Evolutionary conservation across 2,329 filamentous ascomycete species (phyloP).

Genomic region (Colletotrichum tropicicola): DNA sequence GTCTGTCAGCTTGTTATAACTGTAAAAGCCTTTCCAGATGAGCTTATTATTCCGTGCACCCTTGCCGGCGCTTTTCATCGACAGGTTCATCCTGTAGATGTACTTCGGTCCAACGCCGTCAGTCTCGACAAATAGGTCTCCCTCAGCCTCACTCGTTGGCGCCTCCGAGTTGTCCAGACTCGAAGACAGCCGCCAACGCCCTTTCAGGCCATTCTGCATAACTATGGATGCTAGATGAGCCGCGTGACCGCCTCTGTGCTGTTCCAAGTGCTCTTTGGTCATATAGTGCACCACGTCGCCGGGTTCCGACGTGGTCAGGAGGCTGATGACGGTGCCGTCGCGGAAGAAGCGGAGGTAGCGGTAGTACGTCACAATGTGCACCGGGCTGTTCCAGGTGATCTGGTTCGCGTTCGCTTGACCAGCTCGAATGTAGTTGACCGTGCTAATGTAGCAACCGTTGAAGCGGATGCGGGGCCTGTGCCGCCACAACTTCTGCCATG

Average conservation of each 20-base stretch:
- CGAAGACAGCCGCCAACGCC: conserved; percentile 52
- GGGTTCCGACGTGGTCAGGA: conserved; percentile 84
- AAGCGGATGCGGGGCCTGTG: conserved; percentile 87
- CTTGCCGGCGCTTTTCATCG: conserved; percentile 70
- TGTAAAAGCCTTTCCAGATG: conserved; percentile 89
- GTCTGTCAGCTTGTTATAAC: conserved; percentile 87
- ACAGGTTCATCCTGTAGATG: conserved; percentile 83
- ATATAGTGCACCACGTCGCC: conserved; percentile 88
- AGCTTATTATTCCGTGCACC: conserved; percentile 85
- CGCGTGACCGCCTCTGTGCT: conserved; percentile 43
- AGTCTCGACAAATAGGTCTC: conserved; percentile 84
- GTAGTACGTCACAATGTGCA: conserved; percentile 98
- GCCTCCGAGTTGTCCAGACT: conserved; percentile 41
- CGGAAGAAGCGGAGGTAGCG: conserved; percentile 94
- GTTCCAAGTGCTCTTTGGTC: conserved; percentile 73
- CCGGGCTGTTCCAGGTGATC: conserved; percentile 80
- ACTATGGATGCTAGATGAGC: conserved; percentile 55
- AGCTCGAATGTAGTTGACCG: conserved; percentile 91
- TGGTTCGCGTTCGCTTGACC: conserved; percentile 78
- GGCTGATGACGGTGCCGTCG: conserved; percentile 82
- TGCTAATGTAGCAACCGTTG: conserved; percentile 95
- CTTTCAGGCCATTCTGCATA: conserved; percentile 73
- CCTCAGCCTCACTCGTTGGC: conserved; percentile 57
- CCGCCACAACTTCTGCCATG: conserved; percentile 79
- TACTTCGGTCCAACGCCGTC: conserved; percentile 84